Base-by-base conservation (phyloP, 495 filamentous ascomycete species). In the Acidiella bohemica region DNA sequence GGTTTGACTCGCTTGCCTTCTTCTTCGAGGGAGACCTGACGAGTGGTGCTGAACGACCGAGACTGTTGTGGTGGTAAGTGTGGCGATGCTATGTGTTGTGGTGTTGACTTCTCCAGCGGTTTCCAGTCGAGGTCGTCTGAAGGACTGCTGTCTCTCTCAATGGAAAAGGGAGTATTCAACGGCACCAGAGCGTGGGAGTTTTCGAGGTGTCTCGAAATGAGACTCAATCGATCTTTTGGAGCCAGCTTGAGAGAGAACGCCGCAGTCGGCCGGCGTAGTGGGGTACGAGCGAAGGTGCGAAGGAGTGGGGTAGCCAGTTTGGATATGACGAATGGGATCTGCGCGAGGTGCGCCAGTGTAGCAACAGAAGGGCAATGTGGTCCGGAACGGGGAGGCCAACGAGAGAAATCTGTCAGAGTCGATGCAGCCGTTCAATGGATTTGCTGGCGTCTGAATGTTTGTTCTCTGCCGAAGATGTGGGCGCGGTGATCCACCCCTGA, bases 201-300 rank as follows among this genome's bases (percentile, higher is more conserved):
- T n/a, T n/a, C n/a, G 56, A 93, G 68, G 61, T 93, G 84, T 66
- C 81, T 70, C 48, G 80, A 78, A 61, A 92, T 85, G 59, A 86
- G 72, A 54, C 75, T 78, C 31, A 88, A 63, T 36, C 84, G 77
- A 53, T 51, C 37, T n/a, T 23, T 7, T 16, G 48, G 47, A 32
- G 42, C 45, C 45, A 48, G 45, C 31, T 25, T 45, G 35, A 30
- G 13, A 17, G 25, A 48, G 32, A n/a, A n/a, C n/a, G n/a, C n/a
- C n/a, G n/a, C n/a, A n/a, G n/a, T n/a, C n/a, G n/a, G n/a, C n/a
- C n/a, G n/a, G n/a, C 16, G 36, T n/a, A 25, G 42, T 34, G 42
- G 41, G 27, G 28, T 21, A 18, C 29, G 35, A n/a, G 14, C n/a
- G n/a, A n/a, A n/a, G n/a, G n/a, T n/a, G n/a, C 32, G 39, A 14